These are phyloP conservation scores for Botryotinia convoluta DNA, from an alignment of 2,329 filamentous ascomycete species.

Conservation along the genomic window DNA sequence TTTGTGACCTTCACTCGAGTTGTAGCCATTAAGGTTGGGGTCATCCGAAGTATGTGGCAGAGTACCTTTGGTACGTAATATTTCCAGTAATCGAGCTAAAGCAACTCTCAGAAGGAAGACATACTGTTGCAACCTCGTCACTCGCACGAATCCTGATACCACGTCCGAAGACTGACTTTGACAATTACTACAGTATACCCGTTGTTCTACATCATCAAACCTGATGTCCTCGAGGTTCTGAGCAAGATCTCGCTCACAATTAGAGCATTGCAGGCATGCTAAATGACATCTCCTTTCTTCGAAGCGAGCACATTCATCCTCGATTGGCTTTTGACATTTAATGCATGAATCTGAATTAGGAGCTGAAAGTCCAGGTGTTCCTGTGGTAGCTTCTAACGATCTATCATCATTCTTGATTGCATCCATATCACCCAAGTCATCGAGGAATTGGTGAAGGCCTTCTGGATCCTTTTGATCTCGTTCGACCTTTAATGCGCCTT, in stretches of 20 bases:
- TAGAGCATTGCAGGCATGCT: constrained; percentile 67
- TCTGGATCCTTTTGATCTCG: constrained; percentile 73
- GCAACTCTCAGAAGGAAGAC: constrained; percentile 90
- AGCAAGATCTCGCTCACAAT: constrained; percentile 72
- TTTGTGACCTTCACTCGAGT: constrained; percentile 63
- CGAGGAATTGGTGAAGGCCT: constrained; percentile 78
- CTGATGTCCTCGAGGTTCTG: constrained; percentile 66
- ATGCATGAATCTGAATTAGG: constrained; percentile 82
- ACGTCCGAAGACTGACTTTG: constrained; percentile 55
- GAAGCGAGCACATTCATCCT: constrained; percentile 83
- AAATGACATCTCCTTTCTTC: constrained; percentile 81
- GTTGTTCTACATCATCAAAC: constrained; percentile 65
- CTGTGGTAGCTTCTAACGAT: constrained; percentile 62
- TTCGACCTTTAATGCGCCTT: constrained; percentile 88
- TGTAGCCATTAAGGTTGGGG: constrained; percentile 63
- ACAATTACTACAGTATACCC: constrained; percentile 70
- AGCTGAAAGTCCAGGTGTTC: constrained; percentile 65
- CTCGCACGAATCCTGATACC: constrained; percentile 61
- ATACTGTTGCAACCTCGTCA: constrained; percentile 90
- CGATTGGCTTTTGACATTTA: constrained; percentile 80
- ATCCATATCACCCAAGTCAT: constrained; percentile 82
- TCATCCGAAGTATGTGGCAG: constrained; percentile 75
- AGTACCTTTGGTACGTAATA: constrained; percentile 78
- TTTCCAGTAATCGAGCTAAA: constrained; percentile 82
- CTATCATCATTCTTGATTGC: constrained; percentile 68